Evolutionary conservation across 2,329 filamentous ascomycete species (phyloP), one percentile per base, ranked within the genome.

Genomic region (Teratosphaeria zuluensis): DNA sequence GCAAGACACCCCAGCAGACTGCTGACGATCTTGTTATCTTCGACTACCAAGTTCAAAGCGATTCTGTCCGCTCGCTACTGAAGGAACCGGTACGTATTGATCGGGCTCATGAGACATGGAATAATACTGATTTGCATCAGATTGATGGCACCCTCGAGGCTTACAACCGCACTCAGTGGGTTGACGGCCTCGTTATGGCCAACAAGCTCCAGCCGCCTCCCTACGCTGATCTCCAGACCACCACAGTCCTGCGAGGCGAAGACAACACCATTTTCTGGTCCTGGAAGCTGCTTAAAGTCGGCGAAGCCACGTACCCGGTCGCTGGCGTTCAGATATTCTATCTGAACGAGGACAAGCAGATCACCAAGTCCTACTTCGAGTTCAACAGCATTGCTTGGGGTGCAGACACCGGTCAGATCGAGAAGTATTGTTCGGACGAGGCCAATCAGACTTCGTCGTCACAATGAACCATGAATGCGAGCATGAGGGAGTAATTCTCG

Each of bases 371-470:
- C 12, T 30, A 58, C 21, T 38, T 62, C 16, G 60, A 62, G 56
- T 62, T 62, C 56, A 61, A 62, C 54, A 56, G 52, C 35, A 59
- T 62, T 51, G 61, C 61, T 4, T 62, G 61, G 61, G 60, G 54
- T 8, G 16, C 35, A 6, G 31, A 58, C 33, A 48, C 51, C 8
- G 11, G 35, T 12, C n/a, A 58, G 30, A 14, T 55, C n/a, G 8
- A 19, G n/a, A 3, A 19, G 16, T 48, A 48, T 19, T 48, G 42
- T n/a, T 48, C 42, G 42, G 33, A 35, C 14, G 8, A 7, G 33
- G 33, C 24, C 24, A 28, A 28, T 28, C 24, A 28, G 24, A 28
- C 24, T 28, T 28, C 24, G 24, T 28, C 24, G 24, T 28, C 24
- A 28, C 24, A 28, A 28, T 28, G 24, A 28, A 28, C 24, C 24